Conservation (phyloP, 1,284 basidiomycete genomes). For the Caloboletus firmus region DNA sequence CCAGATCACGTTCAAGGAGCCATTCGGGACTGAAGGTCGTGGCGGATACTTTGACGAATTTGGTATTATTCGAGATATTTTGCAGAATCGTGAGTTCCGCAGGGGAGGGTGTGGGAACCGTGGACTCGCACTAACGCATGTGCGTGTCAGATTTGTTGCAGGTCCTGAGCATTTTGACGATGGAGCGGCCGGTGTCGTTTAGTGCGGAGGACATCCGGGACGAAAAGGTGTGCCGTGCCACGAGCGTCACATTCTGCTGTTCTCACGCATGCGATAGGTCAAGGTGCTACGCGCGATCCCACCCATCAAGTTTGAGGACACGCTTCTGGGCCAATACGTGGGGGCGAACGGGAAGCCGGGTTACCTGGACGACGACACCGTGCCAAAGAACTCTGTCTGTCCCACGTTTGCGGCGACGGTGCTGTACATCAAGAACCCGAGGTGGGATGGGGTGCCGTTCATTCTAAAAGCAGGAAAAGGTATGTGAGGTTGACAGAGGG, state of each 20-base stretch:
- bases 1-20: conserved; percentile 98
- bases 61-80: conserved; percentile 93
- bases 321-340: conserved; percentile 91
- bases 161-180: conserved; percentile 88
- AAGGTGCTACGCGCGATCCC: conserved; percentile 92
- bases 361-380: conserved; percentile 94
- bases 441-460: conserved; percentile 98
- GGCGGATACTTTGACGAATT: conserved; percentile 99
- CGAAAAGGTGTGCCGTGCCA: conserved; percentile 70
- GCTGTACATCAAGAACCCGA: conserved; percentile 88
- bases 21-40: conserved; percentile 94
- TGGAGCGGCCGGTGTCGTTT: conserved; percentile 98
- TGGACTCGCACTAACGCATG: conserved; percentile 10
- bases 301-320: conserved; percentile 74
- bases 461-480: conserved; percentile 97
- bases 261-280: conserved; percentile 55
- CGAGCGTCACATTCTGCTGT: conserved; percentile 12
- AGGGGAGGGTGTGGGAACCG: conserved; percentile 5
- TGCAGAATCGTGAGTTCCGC: conserved; percentile 86
- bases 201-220: conserved; percentile 94
- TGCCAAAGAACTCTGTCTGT: conserved; percentile 87
- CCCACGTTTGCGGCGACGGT: conserved; percentile 91
- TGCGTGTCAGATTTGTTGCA: conserved; percentile 77
- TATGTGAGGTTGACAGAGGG: conserved; percentile 36
- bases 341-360: conserved; percentile 88